Evolutionary conservation across 805 yeast species (phyloP).

Genomic region (Cyberlindnera meyerae): DNA sequence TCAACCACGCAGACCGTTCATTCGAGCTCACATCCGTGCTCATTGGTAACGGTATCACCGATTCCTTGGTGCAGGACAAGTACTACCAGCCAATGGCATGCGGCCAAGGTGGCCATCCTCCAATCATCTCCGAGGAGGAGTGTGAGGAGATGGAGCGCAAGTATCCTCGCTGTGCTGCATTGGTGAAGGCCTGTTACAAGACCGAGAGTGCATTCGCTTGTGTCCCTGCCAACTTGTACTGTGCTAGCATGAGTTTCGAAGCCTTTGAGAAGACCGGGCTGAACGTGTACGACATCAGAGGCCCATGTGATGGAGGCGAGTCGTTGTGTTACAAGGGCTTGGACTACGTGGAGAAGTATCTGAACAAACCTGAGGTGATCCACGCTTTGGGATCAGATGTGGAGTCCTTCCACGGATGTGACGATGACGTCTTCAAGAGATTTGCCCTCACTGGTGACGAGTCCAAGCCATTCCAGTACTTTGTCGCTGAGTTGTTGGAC

Average conservation of each 20-base stretch:
- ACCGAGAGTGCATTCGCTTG: conserved; percentile 65
- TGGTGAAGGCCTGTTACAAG: conserved; percentile 63
- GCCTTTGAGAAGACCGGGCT: conserved; percentile 75
- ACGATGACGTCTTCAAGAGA: conserved; percentile 58
- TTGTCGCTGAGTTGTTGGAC: conserved; percentile 64
- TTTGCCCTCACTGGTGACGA: conserved; percentile 80
- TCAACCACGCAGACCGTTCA: conserved; percentile 40
- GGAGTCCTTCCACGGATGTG: conserved; percentile 62
- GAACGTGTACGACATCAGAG: conserved; percentile 84
- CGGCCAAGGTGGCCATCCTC: conserved; percentile 77
- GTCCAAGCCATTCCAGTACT: conserved; percentile 77
- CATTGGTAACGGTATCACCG: conserved; percentile 93
- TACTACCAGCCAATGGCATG: conserved; percentile 94
- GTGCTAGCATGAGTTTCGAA: conserved; percentile 62
- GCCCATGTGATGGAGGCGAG: conserved; percentile 64
- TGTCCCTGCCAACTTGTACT: conserved; percentile 78
- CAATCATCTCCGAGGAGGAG: conserved; percentile 64
- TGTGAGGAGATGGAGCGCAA: conserved; percentile 60
- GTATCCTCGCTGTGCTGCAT: conserved; percentile 59
- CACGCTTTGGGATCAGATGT: conserved; percentile 83
- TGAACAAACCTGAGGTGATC: conserved; percentile 70
- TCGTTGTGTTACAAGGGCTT: conserved; percentile 71
- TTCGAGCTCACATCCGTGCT: conserved; percentile 72
- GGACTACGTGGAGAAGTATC: conserved; percentile 63
- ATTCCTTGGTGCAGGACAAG: conserved; percentile 71